A percentile compares a stretch with the other conserved stretches of the same genome.
Evolutionary conservation across 2,329 filamentous ascomycete species (phyloP).

Genomic region (Graphilbum sp.): DNA sequence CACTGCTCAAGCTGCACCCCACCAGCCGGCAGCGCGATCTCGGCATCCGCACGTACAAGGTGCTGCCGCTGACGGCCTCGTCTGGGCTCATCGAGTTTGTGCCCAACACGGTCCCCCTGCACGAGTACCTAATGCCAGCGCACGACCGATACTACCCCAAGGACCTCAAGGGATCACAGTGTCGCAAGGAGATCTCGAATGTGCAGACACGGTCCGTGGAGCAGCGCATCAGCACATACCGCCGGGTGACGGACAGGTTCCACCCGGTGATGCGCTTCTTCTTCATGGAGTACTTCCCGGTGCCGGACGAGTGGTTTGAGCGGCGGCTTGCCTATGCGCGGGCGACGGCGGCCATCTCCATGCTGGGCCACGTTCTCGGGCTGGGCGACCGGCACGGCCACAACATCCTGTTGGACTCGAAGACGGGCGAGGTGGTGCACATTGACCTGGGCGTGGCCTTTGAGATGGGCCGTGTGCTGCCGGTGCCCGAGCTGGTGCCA

Average conservation of each 20-base stretch:
- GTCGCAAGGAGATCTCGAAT: slow-evolving; percentile 62
- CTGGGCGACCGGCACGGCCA: slow-evolving; percentile 90
- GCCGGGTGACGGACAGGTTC: slow-evolving; percentile 64
- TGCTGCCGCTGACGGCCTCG: slow-evolving; percentile 69
- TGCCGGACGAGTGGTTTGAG: slow-evolving; percentile 92
- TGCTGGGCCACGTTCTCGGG: slow-evolving; percentile 83
- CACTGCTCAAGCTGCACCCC: slow-evolving; percentile 71
- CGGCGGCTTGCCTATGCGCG: slow-evolving; percentile 81
- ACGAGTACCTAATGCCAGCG: slow-evolving; percentile 82
- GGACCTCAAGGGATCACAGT: slow-evolving; percentile 60
- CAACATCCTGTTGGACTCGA: slow-evolving; percentile 85
- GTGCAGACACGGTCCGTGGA: slow-evolving; percentile 57
- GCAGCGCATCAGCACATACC: slow-evolving; percentile 56
- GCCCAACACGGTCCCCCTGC: slow-evolving; percentile 76
- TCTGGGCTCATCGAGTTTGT: slow-evolving; percentile 97
- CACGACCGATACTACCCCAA: slow-evolving; percentile 76
- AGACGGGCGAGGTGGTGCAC: slow-evolving; percentile 85
- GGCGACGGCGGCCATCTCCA: slow-evolving; percentile 86
- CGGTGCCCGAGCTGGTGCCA: slow-evolving; percentile 86
- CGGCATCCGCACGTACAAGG: slow-evolving; percentile 91
- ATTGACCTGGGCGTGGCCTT: slow-evolving; percentile 96
- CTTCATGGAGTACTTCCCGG: slow-evolving; percentile 85
- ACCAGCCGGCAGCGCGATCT: slow-evolving; percentile 76
- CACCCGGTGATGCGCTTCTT: slow-evolving; percentile 93
- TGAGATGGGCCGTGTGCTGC: slow-evolving; percentile 87